phyloP scores from a whole-genome alignment of 768 basidiomycete genomes.

The Tylopilus vinaceipallidus region DNA sequence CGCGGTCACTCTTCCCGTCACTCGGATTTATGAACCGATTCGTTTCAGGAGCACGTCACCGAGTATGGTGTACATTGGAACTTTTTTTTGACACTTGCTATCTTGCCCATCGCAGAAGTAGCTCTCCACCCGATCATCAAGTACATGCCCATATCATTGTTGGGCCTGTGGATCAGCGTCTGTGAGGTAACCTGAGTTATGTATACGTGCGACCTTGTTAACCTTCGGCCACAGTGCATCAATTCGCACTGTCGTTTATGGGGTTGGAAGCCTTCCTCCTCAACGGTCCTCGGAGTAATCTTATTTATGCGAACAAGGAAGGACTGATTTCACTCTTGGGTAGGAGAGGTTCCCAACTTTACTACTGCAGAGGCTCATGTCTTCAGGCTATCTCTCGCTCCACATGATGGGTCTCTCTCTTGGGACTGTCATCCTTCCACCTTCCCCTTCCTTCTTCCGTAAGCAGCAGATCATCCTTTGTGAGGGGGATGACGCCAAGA shows the following conservation, averaged over 20 bases:
- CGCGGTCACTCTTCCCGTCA: slow-evolving; percentile 14
- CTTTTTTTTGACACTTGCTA: slow-evolving; percentile 91
- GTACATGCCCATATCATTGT: slow-evolving; percentile 52
- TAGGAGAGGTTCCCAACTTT: slow-evolving; percentile 24
- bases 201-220: neutral
- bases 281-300: slow-evolving; percentile 53
- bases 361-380: slow-evolving; percentile 1
- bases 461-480: slow-evolving; percentile 37
- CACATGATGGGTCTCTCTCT: slow-evolving; percentile 82
- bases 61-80: slow-evolving; percentile 99
- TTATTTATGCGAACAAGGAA: slow-evolving; percentile 88
- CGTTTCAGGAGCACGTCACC: slow-evolving; percentile 81
- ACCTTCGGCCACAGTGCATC: slow-evolving; percentile 73
- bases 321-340: slow-evolving; percentile 81
- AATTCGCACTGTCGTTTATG: slow-evolving; percentile 54
- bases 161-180: slow-evolving; percentile 61
- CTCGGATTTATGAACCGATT: neutral
- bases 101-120: slow-evolving; percentile 73
- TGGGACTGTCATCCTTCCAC: slow-evolving; percentile 79
- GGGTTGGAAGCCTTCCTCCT: slow-evolving; percentile 66
- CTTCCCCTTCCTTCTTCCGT: slow-evolving; percentile 71
- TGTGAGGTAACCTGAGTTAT: slow-evolving; percentile 37
- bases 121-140: slow-evolving; percentile 65
- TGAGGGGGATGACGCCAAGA: slow-evolving; percentile 7
- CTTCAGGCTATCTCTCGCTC: slow-evolving; percentile 81